Base-by-base conservation (phyloP, 495 filamentous ascomycete genomes). In the Geopyxis carbonaria region DNA sequence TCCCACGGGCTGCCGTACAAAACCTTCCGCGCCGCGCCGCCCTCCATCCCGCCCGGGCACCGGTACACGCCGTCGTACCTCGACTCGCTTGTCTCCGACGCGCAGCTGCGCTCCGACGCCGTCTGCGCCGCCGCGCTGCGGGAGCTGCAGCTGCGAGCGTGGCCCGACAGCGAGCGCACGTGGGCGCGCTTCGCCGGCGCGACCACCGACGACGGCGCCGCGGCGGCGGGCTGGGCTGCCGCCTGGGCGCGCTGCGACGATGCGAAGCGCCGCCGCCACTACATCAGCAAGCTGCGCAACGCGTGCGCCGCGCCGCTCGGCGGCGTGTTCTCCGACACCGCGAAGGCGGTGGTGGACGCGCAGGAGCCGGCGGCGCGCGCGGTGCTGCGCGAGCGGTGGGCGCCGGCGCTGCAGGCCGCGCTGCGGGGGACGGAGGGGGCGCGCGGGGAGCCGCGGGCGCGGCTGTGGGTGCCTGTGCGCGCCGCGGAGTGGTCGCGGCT, bases 331-430 rank as follows among this genome's bases (percentile, higher is more conserved):
- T 25, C 32, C 14, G 36, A 40, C 2, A 28, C 22, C 10, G 35
- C 13, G 20, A n/a, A 45, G 22, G 45, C 45, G 6, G 43, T 41
- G 15, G 40, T 38, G 8, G 42, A 43, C 1, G 34, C 41, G 0
- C 13, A 39, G 11, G 23, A 39, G 16, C 27, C 43, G 8, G 37
- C 31, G 4, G 43, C 3, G 2, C 42, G 38, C 14, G 16, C 34
- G 4, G 38, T 24, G 42, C 3, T 18, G 10, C 8, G 21, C 11
- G 6, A 5, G 31, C 13, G 7, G 31, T 33, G 31, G 31, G 18
- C 37, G 18, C 10, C 10, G 2, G 33, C 36, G 9, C 42, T 34
- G 1, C 22, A 40, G 24, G 21, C 30, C 15, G 9, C 25, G 13
- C 14, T 18, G 3, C 16, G 33, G 1, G 27, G 34, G n/a, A 2